phyloP scores from a whole-genome alignment of 768 basidiomycete species.

The Agaricus sinodeliciosus region DNA sequence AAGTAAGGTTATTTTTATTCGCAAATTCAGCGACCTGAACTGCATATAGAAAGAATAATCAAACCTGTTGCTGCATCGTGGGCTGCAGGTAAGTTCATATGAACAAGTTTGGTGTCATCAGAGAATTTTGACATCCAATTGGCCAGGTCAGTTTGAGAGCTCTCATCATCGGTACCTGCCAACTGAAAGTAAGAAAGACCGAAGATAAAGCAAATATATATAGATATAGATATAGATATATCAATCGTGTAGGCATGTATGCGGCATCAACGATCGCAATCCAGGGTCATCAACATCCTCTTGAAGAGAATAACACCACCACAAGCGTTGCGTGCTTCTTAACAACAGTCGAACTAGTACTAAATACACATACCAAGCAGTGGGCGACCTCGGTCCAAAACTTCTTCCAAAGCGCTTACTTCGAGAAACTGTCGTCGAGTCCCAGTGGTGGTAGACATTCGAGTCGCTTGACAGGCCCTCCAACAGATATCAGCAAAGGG shows the following conservation, averaged over 20 bases:
- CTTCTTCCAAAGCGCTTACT: neutral
- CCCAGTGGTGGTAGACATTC: neutral
- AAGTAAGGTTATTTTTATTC: neutral
- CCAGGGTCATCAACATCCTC: no score
- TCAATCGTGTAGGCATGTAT: no score
- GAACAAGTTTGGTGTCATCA: slow-evolving; percentile 35
- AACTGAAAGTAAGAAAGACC: no score
- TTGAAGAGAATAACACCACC: no score
- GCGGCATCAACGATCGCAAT: no score
- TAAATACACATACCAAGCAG: slow-evolving; percentile 2
- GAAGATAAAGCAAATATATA: no score
- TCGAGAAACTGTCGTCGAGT: neutral
- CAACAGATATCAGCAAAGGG: no score
- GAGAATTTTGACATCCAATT: slow-evolving; percentile 41
- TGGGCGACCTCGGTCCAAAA: slow-evolving; percentile 4
- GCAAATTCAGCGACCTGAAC: neutral
- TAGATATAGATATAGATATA: no score
- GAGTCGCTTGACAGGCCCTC: no score
- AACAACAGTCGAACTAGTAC: neutral
- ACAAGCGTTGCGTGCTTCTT: no score
- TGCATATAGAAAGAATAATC: slow-evolving; percentile 1
- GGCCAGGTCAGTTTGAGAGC: slow-evolving; percentile 27
- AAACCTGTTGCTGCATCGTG: slow-evolving; percentile 44
- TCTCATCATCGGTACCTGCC: slow-evolving; percentile 29
- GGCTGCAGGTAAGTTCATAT: slow-evolving; percentile 47